These are phyloP conservation scores for Isatis tinctoria DNA, from an alignment of 345 rosid species.

Conservation along the genomic window DNA sequence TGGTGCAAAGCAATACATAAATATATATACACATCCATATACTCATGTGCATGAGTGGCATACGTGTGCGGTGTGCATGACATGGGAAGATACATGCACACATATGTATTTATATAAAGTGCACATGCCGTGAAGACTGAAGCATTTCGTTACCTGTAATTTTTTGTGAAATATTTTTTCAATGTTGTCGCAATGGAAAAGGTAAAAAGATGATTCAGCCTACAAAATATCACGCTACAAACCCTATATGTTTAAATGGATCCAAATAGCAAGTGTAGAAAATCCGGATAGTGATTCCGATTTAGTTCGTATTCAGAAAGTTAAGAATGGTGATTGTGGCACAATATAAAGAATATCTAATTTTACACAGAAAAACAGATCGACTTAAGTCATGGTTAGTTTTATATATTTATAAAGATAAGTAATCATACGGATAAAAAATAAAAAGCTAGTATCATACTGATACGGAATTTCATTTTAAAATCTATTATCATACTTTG, in stretches of 20 bases:
- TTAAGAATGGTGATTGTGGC: neutral
- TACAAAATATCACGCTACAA: neutral
- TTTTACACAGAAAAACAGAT: neutral
- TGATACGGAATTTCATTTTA: neutral
- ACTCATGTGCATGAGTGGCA: neutral
- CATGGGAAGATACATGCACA: slow-evolving; percentile 13
- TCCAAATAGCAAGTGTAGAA: neutral
- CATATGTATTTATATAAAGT: neutral
- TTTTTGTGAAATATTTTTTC: neutral
- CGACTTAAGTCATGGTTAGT: neutral
- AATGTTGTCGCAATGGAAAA: neutral
- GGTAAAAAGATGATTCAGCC: neutral
- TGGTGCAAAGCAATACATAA: neutral
- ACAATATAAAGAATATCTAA: neutral
- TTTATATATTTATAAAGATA: neutral
- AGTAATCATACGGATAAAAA: no score
- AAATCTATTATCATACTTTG: neutral
- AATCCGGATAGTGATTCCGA: neutral
- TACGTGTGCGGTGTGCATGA: neutral
- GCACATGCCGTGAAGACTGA: neutral
- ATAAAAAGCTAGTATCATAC: no score
- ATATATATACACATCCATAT: neutral
- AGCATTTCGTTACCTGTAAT: neutral
- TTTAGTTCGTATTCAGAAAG: neutral
- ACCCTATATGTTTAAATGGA: neutral